Evolutionary conservation across 768 basidiomycete species (phyloP), one percentile per base, ranked within the genome.

Genomic region (Daedaleopsis nitida): DNA sequence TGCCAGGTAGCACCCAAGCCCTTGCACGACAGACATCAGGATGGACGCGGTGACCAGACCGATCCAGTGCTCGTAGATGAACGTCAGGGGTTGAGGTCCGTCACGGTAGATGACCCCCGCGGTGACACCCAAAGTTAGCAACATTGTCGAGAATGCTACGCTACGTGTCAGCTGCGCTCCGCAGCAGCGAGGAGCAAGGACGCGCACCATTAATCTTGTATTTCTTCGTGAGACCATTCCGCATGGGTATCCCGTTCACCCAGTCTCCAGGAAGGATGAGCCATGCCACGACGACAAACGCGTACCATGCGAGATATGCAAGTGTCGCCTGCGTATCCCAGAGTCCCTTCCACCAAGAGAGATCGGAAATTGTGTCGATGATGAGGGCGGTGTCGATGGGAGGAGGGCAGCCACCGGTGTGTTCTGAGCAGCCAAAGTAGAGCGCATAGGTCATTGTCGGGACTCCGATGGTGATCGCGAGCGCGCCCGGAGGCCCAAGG

Each of bases 131-230:
- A 96, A 72, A 3, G 93, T 80, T 39, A 96, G 81, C 39, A 98
- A 81, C 69, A 93, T 84, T 0, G 96, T 98, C 0, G 91, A 83
- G 73, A 97, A 91, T 2, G 92, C 96, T 98, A 24, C 35, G 21
- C 45, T 5, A 13, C 19, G 14, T 34, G 32, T 60, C 2, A 39
- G 21, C 23, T 23, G n/a, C 23, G 51, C 48, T 32, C 35, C 23
- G 3, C 24, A 32, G 24, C 27, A n/a, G 27, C 19, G 21, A 9
- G 19, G 24, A 21, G 5, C 16, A 14, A 50, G 50, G 37, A 42
- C n/a, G 74, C 82, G 67, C 70, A 95, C 96, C 96, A 77, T 99
- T 98, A 61, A 97, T 94, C 78, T 92, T 98, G 81, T 99, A 99
- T 61, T 81, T 75, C 72, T 91, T 88, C 69, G 81, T 87, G 56